Conservation (phyloP, 345 rosid species). For the Bretschneidera sinensis region DNA sequence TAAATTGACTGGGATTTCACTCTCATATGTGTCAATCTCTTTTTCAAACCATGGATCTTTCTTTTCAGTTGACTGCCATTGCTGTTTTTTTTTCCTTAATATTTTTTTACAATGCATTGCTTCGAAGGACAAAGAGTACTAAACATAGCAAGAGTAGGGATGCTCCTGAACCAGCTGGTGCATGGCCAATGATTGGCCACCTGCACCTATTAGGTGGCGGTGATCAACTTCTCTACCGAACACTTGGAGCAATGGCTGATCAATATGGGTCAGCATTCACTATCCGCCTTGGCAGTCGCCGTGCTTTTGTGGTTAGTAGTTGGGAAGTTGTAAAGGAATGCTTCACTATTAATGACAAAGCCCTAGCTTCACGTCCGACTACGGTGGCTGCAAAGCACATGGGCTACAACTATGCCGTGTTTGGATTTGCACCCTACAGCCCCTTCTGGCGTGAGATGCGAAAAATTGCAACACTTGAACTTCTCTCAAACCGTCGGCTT, state of each 20-base stretch:
- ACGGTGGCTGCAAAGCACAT: conserved; percentile 44
- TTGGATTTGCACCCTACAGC: conserved; percentile 61
- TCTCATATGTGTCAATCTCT: background rate
- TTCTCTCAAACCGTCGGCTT: conserved; percentile 46
- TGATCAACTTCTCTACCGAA: conserved; percentile 34
- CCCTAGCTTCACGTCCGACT: conserved; percentile 51
- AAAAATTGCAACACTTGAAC: too few relatives aligned
- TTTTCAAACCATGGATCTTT: conserved; percentile 19
- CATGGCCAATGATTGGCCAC: conserved; percentile 60
- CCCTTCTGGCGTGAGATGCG: conserved; percentile 65
- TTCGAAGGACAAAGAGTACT: background rate
- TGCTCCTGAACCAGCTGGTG: conserved; percentile 41
- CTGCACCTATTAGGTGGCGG: conserved; percentile 40
- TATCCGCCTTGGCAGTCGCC: conserved; percentile 37
- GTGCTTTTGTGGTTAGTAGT: conserved; percentile 37
- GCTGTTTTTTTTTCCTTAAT: conserved; percentile 11
- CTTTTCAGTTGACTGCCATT: conserved; percentile 11
- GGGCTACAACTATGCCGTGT: conserved; percentile 58
- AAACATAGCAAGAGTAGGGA: conserved; percentile 6
- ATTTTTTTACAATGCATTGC: conserved; percentile 9
- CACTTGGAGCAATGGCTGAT: conserved; percentile 43
- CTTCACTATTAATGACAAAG: conserved; percentile 56
- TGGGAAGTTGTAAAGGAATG: conserved; percentile 53
- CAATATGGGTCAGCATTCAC: conserved; percentile 44
- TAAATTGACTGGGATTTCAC: conserved; percentile 14